Evolutionary conservation across 345 rosid genomes (phyloP), one percentile per base, ranked within the genome.

Genomic region (Salix arbutifolia): DNA sequence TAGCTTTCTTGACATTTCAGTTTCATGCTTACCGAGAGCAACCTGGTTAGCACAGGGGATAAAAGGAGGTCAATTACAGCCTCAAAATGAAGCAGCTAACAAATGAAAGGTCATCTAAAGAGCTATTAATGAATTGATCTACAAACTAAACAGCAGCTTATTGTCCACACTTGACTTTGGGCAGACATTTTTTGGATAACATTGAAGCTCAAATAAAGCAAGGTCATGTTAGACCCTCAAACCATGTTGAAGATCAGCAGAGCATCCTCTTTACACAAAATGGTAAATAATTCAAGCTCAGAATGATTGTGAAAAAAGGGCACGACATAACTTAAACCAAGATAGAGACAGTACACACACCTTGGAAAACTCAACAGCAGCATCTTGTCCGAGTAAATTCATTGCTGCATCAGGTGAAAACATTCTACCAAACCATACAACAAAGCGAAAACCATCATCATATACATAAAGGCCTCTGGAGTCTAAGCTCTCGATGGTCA

Each of bases 361-460:
- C 97, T 87, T 88, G 21, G 97, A 92, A 71, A 94, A 86, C 77
- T 96, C 99, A 18, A 93, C 93, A 14, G 96, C 96, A 76, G 90
- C 96, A 79, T 91, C 97, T 74, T 83, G 84, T 37, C 97, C 98
- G 64, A 96, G 90, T 79, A 96, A 87, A 87, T 85, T 92, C 88
- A 80, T 85, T 68, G 97, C 81, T 60, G 89, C 79, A 80, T 92
- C 98, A 66, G 97, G 98, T n/a, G 97, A 89, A 46, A 96, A 90
- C 96, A 88, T 94, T 82, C 89, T 88, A 78, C 99, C 99, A 78
- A 96, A 91, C 98, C 99, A 96, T 77, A 94, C 38, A 71, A 94
- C 85, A 76, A 92, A 88, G 75, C 90, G 90, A 72, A 96, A 88
- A 72, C 99, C 98, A 60, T 96, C 96, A 79, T 96, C 97, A 72